Percentiles rank a stretch among this genome's conserved stretches.
These are phyloP conservation scores for Geotrichum ghanense DNA, from an alignment of 805 yeast species.

Conservation along the genomic window DNA sequence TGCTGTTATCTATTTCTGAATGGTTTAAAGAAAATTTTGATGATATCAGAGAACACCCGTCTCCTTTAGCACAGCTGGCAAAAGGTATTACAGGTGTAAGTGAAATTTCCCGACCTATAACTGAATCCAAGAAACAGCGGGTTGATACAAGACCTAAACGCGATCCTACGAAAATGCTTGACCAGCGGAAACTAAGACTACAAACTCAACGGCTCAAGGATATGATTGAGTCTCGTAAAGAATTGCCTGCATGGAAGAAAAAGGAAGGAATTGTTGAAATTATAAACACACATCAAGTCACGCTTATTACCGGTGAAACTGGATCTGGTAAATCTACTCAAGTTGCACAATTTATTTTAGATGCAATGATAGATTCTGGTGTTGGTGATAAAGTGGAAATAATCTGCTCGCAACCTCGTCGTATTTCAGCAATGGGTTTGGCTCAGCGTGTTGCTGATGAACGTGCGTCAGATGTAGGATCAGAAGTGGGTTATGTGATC, in stretches of 20 bases:
- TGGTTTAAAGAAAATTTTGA: conserved; percentile 62
- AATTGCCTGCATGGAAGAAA: conserved; percentile 79
- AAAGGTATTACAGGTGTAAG: conserved; percentile 21
- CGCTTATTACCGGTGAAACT: conserved; percentile 88
- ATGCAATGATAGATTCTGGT: conserved; percentile 36
- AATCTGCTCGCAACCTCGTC: conserved; percentile 88
- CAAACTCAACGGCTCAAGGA: conserved; percentile 25
- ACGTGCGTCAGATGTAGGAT: conserved; percentile 50
- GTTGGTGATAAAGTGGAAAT: conserved; percentile 41
- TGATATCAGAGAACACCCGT: conserved; percentile 58
- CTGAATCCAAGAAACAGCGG: conserved; percentile 25
- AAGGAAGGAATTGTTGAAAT: conserved; percentile 42
- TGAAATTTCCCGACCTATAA: conserved; percentile 10
- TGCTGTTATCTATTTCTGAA: conserved; percentile 56
- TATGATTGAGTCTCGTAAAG: conserved; percentile 37
- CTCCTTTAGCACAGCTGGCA: conserved; percentile 40
- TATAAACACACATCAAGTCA: conserved; percentile 49
- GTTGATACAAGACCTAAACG: conserved; percentile 18
- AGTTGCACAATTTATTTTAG: conserved; percentile 79
- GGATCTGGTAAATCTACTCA: conserved; percentile 98
- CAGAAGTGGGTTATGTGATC: conserved; percentile 79
- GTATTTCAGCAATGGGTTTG: conserved; percentile 89
- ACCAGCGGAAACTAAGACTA: conserved; percentile 5
- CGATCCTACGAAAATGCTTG: not conserved
- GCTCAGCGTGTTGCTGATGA: conserved; percentile 90